These are phyloP conservation scores for Apiospora marii DNA, from an alignment of 2,329 filamentous ascomycete species.

Conservation along the genomic window DNA sequence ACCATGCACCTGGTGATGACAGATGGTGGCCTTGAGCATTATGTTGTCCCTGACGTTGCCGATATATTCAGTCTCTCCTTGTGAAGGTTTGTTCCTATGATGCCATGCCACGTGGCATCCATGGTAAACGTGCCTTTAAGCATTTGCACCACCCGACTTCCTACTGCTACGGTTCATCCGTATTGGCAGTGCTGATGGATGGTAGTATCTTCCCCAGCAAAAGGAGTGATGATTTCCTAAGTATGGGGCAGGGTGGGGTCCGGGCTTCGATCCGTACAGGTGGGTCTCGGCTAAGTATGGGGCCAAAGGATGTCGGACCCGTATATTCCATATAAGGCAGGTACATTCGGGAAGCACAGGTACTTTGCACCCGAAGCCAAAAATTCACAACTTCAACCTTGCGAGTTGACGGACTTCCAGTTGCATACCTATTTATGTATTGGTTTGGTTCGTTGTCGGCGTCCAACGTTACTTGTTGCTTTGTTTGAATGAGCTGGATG, in stretches of 20 bases:
- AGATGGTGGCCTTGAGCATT: too few relatives aligned
- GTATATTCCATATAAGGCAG: not conserved
- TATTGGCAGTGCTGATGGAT: not conserved
- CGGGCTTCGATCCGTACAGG: not conserved
- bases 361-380: not conserved
- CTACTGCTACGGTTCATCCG: not conserved
- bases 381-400: not conserved
- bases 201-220: not conserved
- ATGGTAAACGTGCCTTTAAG: not conserved
- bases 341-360: not conserved
- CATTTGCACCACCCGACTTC: not conserved
- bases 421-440: not conserved
- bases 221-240: not conserved
- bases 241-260: conserved; percentile 1
- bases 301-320: not conserved
- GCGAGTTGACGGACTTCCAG: not conserved
- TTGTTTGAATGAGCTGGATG: not conserved
- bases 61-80: not conserved
- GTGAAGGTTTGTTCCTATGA: too few relatives aligned
- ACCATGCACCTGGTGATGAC: not conserved
- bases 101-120: not conserved
- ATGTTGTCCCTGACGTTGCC: not conserved
- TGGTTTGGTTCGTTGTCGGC: not conserved
- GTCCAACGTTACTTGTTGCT: not conserved
- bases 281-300: conserved; percentile 9